Evolutionary conservation across 139 green algal genomes (phyloP).

Genomic region (Volvox africanus): DNA sequence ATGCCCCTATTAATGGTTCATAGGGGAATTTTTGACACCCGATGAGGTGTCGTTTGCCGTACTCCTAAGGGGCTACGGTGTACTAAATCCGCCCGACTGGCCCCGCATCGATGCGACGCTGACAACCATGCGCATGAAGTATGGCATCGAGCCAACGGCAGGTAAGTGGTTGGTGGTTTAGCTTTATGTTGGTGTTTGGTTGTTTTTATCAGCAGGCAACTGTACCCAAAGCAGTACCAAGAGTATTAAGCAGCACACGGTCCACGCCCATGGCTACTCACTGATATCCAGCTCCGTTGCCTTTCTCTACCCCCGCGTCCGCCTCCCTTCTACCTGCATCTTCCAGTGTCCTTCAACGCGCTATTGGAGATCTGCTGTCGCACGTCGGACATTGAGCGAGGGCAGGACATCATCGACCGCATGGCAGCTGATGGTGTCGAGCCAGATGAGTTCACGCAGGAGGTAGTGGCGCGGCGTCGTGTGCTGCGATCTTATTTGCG

Average conservation of each 20-base stretch:
- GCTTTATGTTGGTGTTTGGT: no score
- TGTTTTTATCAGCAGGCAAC: no score
- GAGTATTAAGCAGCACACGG: no score
- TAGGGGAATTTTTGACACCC: conserved; percentile 76
- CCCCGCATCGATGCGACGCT: conserved; percentile 73
- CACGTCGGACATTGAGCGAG: conserved; percentile 82
- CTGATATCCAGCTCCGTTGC: no score
- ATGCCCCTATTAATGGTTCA: background rate
- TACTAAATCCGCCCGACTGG: conserved; percentile 76
- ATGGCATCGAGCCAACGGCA: conserved; percentile 70
- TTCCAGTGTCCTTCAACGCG: conserved; percentile 79
- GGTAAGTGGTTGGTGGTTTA: conserved; percentile 44
- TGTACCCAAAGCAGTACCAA: no score
- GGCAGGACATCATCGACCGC: conserved; percentile 83
- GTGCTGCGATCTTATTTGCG: conserved; percentile 71
- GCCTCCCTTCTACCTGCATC: background rate
- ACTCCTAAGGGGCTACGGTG: conserved; percentile 84
- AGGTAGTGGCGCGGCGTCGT: conserved; percentile 64
- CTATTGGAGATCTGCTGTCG: conserved; percentile 84
- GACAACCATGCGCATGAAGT: conserved; percentile 75
- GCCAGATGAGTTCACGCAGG: conserved; percentile 76
- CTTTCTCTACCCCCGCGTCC: background rate
- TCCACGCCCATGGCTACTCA: no score
- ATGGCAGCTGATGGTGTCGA: conserved; percentile 74
- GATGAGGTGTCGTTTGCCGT: conserved; percentile 89